Evolutionary conservation across 2,329 filamentous ascomycete species (phyloP), one percentile per base, ranked within the genome.

Genomic region (Ceratocystis cacaofunesta): DNA sequence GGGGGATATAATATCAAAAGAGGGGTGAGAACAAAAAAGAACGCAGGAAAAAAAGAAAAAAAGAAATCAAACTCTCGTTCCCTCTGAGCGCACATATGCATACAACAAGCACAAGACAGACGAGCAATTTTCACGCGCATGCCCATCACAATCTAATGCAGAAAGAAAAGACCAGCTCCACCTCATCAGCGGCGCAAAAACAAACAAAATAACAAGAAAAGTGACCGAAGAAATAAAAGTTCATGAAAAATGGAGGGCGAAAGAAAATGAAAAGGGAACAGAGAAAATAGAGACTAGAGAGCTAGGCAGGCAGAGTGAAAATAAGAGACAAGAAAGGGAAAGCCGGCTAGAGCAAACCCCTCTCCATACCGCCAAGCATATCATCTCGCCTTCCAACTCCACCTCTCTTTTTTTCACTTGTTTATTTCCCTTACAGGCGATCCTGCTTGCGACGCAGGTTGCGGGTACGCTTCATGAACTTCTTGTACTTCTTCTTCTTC

Each of bases 401-500:
- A 41, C 10, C 10, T 41, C 32, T 36, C 36, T 41, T 41, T 8
- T 22, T 10, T 36, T 36, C 32, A 10, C 8, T 10, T 36, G 8
- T 10, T 36, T 10, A 36, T 30, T n/a, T 41, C 58, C 62, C 68
- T 76, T 79, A 84, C 69, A 82, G 78, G 72, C 85, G 83, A 72
- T 88, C 90, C 72, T 94, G 80, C 79, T 92, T 95, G 74, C 91
- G 85, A 74, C 92, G 87, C 79, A 91, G 76, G 74, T 90, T 92
- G 75, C 92, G 85, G 73, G 92, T 96, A 76, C 85, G 84, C 81
- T 88, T 89, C 89, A 96, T 91, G 70, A 97, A 80, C 85, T 99
- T 99, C 91, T 96, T 97, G 78, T 96, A 96, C 86, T 99, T 99
- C 84, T 97, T 92, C 85, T 97, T 99, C 89, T 99, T 99, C 92